Conservation (phyloP, 768 basidiomycete species). For the Podaxis sp. region DNA sequence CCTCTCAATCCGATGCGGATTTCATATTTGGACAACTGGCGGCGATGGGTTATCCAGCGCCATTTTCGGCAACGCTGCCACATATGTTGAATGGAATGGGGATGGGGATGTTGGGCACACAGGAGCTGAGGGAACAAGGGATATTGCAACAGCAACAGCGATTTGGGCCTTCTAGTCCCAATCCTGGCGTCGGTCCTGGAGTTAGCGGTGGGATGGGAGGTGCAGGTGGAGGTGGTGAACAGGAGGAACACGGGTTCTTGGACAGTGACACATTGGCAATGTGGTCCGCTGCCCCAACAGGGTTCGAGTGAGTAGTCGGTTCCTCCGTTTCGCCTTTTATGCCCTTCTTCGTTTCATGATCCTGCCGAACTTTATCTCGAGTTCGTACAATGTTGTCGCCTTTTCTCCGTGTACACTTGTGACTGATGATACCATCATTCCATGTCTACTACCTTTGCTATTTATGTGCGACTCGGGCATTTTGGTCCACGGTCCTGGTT, state of each 20-base stretch:
- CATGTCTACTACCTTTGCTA: neutral
- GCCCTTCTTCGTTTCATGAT: neutral
- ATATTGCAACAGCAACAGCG: neutral
- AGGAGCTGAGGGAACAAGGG: neutral
- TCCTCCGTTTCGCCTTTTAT: neutral
- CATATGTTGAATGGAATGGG: conserved; percentile 13
- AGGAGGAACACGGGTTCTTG: conserved; percentile 24
- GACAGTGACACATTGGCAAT: conserved; percentile 58
- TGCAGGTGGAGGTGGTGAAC: neutral
- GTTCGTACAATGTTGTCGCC: neutral
- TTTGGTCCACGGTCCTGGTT: neutral
- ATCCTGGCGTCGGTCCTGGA: neutral
- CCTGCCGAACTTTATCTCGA: neutral
- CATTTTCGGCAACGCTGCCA: neutral
- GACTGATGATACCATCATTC: neutral
- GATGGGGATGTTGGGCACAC: conserved; percentile 2
- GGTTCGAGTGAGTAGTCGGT: conserved; percentile 55
- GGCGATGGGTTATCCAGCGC: conserved; percentile 12
- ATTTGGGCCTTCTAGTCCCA: neutral
- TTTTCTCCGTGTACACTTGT: neutral
- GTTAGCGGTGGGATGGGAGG: neutral
- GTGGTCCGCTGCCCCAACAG: conserved; percentile 69
- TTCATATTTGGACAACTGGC: conserved; percentile 12
- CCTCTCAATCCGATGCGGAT: conserved; percentile 7
- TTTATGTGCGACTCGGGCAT: neutral